A percentile compares a stretch with the other conserved stretches of the same genome.
phyloP scores from a whole-genome alignment of 208 protist species.

The Acanthamoeba healyi region DNA sequence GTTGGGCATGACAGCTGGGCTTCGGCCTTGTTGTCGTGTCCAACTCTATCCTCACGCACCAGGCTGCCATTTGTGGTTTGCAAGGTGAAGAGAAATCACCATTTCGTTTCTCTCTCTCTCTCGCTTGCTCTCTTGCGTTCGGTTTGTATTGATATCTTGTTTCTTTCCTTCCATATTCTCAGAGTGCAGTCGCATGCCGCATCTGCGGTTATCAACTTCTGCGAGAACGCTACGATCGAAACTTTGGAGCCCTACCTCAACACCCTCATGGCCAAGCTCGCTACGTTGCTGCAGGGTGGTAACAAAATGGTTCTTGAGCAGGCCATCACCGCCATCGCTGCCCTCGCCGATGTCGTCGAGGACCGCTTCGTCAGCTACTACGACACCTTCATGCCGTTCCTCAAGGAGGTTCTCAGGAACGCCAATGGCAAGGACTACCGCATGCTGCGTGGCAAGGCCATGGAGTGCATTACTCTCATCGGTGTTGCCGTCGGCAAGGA shows the following conservation, averaged over 20 bases:
- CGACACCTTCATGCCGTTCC: conserved; percentile 90
- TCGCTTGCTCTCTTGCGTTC: neutral
- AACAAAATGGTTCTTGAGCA: conserved; percentile 88
- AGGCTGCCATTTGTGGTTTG: neutral
- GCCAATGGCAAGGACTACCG: conserved; percentile 79
- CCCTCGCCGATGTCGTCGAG: conserved; percentile 88
- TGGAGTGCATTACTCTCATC: conserved; percentile 93
- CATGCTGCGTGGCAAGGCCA: conserved; percentile 91
- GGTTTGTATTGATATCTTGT: neutral
- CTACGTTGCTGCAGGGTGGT: conserved; percentile 76
- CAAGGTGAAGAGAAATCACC: conserved; percentile 6
- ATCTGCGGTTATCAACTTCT: conserved; percentile 93
- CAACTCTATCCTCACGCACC: neutral
- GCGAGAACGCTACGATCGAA: conserved; percentile 83
- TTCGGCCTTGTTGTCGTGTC: neutral
- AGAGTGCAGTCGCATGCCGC: conserved; percentile 87
- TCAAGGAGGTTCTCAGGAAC: conserved; percentile 88
- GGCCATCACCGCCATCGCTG: conserved; percentile 92
- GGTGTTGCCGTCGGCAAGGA: conserved; percentile 92
- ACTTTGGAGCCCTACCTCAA: conserved; percentile 83
- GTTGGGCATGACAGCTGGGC: neutral
- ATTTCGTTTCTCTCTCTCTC: neutral
- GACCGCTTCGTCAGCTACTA: conserved; percentile 90
- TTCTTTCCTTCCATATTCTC: neutral
- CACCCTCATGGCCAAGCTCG: conserved; percentile 81